These are phyloP conservation scores for Elaphomyces granulatus DNA, from an alignment of 495 filamentous ascomycete genomes.

Conservation along the genomic window DNA sequence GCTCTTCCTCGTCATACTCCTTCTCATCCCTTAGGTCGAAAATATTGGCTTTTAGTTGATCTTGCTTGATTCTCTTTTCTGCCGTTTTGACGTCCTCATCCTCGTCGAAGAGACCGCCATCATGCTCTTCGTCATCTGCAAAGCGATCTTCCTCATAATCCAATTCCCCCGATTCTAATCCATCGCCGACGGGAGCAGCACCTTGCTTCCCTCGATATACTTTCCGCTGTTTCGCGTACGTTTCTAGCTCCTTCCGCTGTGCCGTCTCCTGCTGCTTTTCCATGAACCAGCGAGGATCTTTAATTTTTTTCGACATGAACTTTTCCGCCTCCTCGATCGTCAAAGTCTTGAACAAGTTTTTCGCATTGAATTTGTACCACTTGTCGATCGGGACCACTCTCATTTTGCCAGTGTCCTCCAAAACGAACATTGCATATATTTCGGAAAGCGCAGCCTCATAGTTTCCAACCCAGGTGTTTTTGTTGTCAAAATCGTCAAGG, in stretches of 20 bases:
- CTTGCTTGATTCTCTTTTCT: slow-evolving; percentile 69
- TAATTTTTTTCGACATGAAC: slow-evolving; percentile 56
- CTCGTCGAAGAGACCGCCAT: slow-evolving; percentile 61
- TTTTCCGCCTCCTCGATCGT: slow-evolving; percentile 77
- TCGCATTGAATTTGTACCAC: slow-evolving; percentile 83
- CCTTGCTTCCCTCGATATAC: slow-evolving; percentile 32
- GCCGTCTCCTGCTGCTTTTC: slow-evolving; percentile 38
- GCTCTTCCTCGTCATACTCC: slow-evolving; percentile 70
- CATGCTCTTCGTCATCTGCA: slow-evolving; percentile 76
- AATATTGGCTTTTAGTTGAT: slow-evolving; percentile 74
- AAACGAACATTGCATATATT: slow-evolving; percentile 57
- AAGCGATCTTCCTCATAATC: slow-evolving; percentile 56
- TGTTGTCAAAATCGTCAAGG: slow-evolving; percentile 88
- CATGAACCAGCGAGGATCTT: slow-evolving; percentile 69
- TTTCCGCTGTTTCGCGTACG: slow-evolving; percentile 32
- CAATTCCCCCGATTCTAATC: slow-evolving; percentile 44
- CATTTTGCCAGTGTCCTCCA: slow-evolving; percentile 46
- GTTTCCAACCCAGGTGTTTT: slow-evolving; percentile 80
- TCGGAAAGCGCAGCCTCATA: slow-evolving; percentile 78
- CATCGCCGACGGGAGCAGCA: slow-evolving; percentile 20
- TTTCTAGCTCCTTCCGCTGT: slow-evolving; percentile 35
- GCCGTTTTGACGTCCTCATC: slow-evolving; percentile 84
- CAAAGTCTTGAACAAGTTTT: slow-evolving; percentile 66
- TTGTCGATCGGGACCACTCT: slow-evolving; percentile 84
- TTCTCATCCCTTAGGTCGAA: slow-evolving; percentile 75